Conservation (phyloP, 768 basidiomycete genomes). For the Lactifluus pinguis region DNA sequence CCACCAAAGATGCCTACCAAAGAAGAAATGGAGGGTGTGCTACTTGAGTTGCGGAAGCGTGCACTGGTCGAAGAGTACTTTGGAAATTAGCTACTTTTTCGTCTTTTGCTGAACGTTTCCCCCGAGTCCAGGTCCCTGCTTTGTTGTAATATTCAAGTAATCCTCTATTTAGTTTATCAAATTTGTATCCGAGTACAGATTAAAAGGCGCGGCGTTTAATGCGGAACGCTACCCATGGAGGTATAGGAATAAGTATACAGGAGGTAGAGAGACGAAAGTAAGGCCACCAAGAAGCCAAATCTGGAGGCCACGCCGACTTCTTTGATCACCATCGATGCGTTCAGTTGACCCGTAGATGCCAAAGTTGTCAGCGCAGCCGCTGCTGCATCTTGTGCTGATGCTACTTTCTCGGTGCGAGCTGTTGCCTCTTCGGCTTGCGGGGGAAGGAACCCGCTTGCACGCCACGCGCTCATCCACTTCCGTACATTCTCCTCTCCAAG, state of each 20-base stretch:
- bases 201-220: not conserved
- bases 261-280: not conserved
- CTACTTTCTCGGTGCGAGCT: not conserved
- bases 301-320: slow-evolving; percentile 1
- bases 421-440: not conserved
- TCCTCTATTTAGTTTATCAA: not conserved
- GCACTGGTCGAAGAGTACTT: slow-evolving; percentile 75
- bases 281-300: slow-evolving; percentile 5
- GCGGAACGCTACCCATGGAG: not conserved
- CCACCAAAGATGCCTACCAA: slow-evolving; percentile 68
- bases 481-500: slow-evolving; percentile 15
- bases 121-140: not conserved
- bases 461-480: slow-evolving; percentile 15
- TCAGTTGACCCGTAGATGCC: not conserved
- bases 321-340: not conserved
- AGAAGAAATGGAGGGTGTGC: slow-evolving; percentile 68
- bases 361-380: not conserved
- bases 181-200: not conserved
- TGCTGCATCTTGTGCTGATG: not conserved
- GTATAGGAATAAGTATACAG: slow-evolving; percentile 5
- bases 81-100: slow-evolving; percentile 30
- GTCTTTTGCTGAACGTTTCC: not conserved
- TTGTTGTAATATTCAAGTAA: not conserved
- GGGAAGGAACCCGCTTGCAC: slow-evolving; percentile 14
- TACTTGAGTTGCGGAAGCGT: slow-evolving; percentile 72